phyloP scores from a whole-genome alignment of 108 stramenopile species.

The Stephanodiscus minutulus region DNA sequence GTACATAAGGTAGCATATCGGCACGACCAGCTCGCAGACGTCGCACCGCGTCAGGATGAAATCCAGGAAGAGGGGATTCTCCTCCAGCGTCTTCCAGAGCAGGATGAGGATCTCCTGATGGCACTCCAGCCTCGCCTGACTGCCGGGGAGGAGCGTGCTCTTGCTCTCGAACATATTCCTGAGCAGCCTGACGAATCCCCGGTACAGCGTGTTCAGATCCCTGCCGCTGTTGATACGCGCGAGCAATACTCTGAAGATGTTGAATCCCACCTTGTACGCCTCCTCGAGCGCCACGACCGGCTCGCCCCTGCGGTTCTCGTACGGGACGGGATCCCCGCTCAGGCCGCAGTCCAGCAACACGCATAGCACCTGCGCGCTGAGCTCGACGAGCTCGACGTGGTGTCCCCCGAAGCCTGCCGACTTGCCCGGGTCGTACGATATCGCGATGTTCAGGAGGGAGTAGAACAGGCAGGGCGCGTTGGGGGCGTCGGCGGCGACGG shows the following conservation, averaged over 20 bases:
- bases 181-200: slow-evolving; percentile 88
- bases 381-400: slow-evolving; percentile 81
- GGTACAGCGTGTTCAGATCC: slow-evolving; percentile 82
- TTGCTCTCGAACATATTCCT: slow-evolving; percentile 82
- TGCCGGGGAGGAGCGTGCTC: slow-evolving; percentile 77
- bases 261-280: slow-evolving; percentile 81
- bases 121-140: slow-evolving; percentile 74
- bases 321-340: slow-evolving; percentile 69
- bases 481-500: slow-evolving; percentile 89
- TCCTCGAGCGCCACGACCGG: slow-evolving; percentile 65
- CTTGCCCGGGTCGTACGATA: slow-evolving; percentile 83
- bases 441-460: slow-evolving; percentile 89
- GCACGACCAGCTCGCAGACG: slow-evolving; percentile 85
- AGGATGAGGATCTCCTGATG: slow-evolving; percentile 95
- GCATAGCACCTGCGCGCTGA: slow-evolving; percentile 86
- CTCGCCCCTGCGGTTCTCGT: slow-evolving; percentile 63
- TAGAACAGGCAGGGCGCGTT: slow-evolving; percentile 93
- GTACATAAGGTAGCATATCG: slow-evolving; percentile 94
- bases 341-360: slow-evolving; percentile 89
- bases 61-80: slow-evolving; percentile 91
- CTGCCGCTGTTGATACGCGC: slow-evolving; percentile 70
- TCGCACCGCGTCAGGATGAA: slow-evolving; percentile 85
- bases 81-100: slow-evolving; percentile 96
- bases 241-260: slow-evolving; percentile 86
- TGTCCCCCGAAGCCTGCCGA: slow-evolving; percentile 48